These are phyloP conservation scores for Ganoderma sp. DNA, from an alignment of 1,284 basidiomycete species.

Conservation along the genomic window DNA sequence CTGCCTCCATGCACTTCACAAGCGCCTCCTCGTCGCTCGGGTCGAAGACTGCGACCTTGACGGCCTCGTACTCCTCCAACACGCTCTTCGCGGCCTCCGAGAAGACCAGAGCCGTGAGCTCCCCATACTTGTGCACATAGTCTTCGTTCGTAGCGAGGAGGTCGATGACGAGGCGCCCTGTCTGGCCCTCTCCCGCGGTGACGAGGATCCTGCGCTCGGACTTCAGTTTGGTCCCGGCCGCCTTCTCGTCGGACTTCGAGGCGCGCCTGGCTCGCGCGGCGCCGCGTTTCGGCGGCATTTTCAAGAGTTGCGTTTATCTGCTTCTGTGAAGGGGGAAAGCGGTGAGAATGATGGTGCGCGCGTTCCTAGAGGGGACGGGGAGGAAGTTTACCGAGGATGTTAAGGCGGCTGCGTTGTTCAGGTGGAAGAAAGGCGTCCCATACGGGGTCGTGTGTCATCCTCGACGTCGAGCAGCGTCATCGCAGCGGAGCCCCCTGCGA, in stretches of 20 bases:
- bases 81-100: slow-evolving; percentile 15
- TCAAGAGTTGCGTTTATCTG: background rate
- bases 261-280: background rate
- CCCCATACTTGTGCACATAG: slow-evolving; percentile 27
- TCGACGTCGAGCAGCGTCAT: background rate
- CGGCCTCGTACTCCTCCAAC: slow-evolving; percentile 28
- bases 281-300: background rate
- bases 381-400: background rate
- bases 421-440: no score
- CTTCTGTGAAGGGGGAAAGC: no score
- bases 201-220: slow-evolving; percentile 24
- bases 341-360: background rate
- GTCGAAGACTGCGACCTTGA: slow-evolving; percentile 30
- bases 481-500: background rate
- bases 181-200: slow-evolving; percentile 35
- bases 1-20: slow-evolving; percentile 22
- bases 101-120: slow-evolving; percentile 34
- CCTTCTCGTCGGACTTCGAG: background rate
- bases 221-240: background rate
- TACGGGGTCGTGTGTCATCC: background rate
- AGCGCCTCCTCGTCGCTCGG: slow-evolving; percentile 28
- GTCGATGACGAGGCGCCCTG: slow-evolving; percentile 35
- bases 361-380: background rate
- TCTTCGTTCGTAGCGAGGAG: slow-evolving; percentile 30
- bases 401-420: no score